Percentiles rank a stretch among this genome's conserved stretches.
phyloP scores from a whole-genome alignment of 164 flowering plant genomes.

The Magnolia sinica region DNA sequence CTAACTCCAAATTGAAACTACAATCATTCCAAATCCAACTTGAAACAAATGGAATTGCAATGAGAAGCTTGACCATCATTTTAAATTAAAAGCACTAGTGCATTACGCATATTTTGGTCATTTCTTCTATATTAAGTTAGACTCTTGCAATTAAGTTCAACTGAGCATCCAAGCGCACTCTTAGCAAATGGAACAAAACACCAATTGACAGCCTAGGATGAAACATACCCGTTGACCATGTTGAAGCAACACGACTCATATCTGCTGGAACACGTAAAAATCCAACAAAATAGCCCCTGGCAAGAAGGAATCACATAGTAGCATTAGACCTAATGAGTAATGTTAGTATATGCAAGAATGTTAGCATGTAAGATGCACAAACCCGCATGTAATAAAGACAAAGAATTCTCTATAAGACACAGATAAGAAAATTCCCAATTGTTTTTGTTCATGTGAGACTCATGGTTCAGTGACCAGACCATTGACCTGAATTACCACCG shows the following conservation, averaged over 20 bases:
- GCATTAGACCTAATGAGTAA: background rate
- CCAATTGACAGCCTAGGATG: background rate
- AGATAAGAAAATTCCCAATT: too few species aligned
- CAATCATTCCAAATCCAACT: background rate
- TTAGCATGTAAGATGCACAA: too few species aligned
- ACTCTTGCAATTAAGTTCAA: background rate
- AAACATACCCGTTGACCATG: background rate
- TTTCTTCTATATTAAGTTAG: background rate
- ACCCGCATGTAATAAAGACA: too few species aligned
- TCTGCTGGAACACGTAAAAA: background rate
- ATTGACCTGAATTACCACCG: too few species aligned
- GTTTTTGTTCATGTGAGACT: too few species aligned
- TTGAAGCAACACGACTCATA: slow-evolving; percentile 1
- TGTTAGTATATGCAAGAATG: too few species aligned
- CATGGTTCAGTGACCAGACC: too few species aligned
- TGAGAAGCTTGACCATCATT: background rate
- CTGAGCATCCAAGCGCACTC: background rate
- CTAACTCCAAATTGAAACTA: too few species aligned
- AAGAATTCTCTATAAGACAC: too few species aligned
- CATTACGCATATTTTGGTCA: background rate
- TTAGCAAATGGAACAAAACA: too few species aligned
- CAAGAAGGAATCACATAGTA: background rate
- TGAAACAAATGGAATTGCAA: background rate
- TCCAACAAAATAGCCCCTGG: background rate
- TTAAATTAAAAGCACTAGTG: background rate